Evolutionary conservation across 1,139 yeast genomes (phyloP).

Genomic region (Hyphopichia burtonii): DNA sequence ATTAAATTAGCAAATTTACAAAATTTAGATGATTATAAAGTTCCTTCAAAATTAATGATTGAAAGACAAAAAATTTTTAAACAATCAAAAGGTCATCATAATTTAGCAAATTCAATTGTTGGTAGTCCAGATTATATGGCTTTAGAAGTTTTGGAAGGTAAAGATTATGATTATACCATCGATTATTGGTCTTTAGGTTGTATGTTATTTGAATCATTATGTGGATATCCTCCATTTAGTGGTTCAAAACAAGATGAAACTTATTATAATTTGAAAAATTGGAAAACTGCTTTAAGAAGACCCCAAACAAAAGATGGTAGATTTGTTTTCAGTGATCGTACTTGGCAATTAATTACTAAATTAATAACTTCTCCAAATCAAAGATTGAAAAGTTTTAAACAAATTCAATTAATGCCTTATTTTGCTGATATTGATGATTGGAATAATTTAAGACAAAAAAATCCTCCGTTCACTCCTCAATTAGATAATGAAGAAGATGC

Average conservation of each 20-base stretch:
- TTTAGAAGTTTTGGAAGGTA: constrained; percentile 91
- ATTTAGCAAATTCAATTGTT: constrained; percentile 91
- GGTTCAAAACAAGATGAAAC: constrained; percentile 95
- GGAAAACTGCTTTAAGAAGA: constrained; percentile 85
- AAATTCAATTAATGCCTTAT: constrained; percentile 75
- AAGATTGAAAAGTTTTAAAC: constrained; percentile 76
- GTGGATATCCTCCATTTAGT: constrained; percentile 96
- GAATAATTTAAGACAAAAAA: constrained; percentile 60
- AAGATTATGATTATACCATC: constrained; percentile 89
- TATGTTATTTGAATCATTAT: constrained; percentile 84
- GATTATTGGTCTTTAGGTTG: constrained; percentile 99
- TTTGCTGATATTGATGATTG: constrained; percentile 78
- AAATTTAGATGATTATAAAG: constrained; percentile 63
- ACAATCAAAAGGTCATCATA: constrained; percentile 60
- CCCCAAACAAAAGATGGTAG: constrained; percentile 93
- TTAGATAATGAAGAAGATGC: constrained; percentile 97
- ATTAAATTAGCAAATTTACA: constrained; percentile 79
- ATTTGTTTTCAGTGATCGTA: constrained; percentile 90
- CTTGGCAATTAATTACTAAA: constrained; percentile 85
- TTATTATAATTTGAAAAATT: constrained; percentile 86
- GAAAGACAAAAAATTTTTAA: constrained; percentile 88
- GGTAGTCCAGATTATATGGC: constrained; percentile 99
- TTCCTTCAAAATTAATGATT: constrained; percentile 72
- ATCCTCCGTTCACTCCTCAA: constrained; percentile 96
- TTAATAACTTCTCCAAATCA: constrained; percentile 77